A percentile compares a stretch with the other conserved stretches of the same genome.
phyloP scores from a whole-genome alignment of 2,329 filamentous ascomycete genomes.

The Xylaria digitata region DNA sequence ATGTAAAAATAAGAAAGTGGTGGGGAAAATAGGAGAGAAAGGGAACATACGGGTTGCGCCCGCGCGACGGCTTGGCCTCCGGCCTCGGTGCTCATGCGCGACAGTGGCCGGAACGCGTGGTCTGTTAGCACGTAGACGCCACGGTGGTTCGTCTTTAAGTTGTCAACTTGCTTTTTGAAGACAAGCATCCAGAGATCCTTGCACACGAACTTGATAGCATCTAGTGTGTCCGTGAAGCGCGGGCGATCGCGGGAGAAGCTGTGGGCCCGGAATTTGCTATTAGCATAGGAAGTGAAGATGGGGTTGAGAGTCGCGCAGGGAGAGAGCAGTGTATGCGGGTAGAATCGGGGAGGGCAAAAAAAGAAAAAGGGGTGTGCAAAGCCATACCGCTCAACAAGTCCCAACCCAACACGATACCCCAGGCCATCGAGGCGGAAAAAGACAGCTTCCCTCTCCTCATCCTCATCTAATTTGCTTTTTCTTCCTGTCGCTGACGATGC shows the following conservation, averaged over 20 bases:
- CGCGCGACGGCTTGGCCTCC: slow-evolving; percentile 77
- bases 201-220: slow-evolving; percentile 98
- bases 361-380: slow-evolving; percentile 3
- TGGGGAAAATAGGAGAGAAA: slow-evolving; percentile 17
- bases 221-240: slow-evolving; percentile 89
- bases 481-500: slow-evolving; percentile 32
- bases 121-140: slow-evolving; percentile 97
- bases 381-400: slow-evolving; percentile 85
- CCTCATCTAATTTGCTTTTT: slow-evolving; percentile 69
- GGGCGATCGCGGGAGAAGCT: slow-evolving; percentile 87
- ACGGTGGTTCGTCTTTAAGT: slow-evolving; percentile 96
- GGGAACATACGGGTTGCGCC: slow-evolving; percentile 78
- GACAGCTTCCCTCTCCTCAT: slow-evolving; percentile 85
- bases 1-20: slow-evolving; percentile 26
- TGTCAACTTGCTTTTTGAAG: slow-evolving; percentile 97
- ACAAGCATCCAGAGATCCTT: slow-evolving; percentile 97
- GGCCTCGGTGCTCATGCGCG: slow-evolving; percentile 86
- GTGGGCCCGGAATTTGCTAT: background rate
- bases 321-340: background rate
- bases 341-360: background rate
- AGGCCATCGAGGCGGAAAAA: slow-evolving; percentile 85
- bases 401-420: slow-evolving; percentile 92
- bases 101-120: slow-evolving; percentile 87
- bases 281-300: background rate
- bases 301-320: background rate